phyloP scores from a whole-genome alignment of 179 eudicot species.

The Carnegiea gigantea region DNA sequence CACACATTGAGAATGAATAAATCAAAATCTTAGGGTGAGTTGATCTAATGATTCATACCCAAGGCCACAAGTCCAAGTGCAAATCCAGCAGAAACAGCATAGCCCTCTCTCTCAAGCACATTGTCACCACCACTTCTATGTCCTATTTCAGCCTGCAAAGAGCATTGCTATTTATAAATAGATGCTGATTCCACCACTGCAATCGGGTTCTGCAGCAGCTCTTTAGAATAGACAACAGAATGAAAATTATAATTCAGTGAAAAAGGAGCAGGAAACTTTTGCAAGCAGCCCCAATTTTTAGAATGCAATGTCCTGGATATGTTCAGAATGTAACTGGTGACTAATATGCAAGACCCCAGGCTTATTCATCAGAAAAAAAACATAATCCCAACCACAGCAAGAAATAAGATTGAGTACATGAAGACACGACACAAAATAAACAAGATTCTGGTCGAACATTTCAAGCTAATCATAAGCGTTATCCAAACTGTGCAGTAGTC shows the following conservation, averaged over 20 bases:
- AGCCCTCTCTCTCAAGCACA: constrained; percentile 97
- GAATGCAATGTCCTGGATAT: neutral
- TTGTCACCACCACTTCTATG: constrained; percentile 99
- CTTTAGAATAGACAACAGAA: neutral
- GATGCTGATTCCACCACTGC: neutral
- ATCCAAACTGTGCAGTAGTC: neutral
- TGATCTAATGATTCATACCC: constrained; percentile 47
- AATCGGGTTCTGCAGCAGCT: neutral
- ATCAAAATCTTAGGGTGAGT: neutral
- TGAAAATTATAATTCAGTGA: neutral
- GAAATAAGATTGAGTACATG: neutral
- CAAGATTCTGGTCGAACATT: neutral
- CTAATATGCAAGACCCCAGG: neutral
- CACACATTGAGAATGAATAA: constrained; percentile 24
- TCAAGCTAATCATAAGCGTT: neutral
- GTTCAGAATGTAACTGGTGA: neutral
- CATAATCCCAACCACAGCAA: neutral
- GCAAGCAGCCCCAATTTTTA: neutral
- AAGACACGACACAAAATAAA: neutral
- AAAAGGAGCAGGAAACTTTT: neutral
- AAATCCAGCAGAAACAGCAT: constrained; percentile 98
- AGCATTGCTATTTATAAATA: constrained; percentile 7
- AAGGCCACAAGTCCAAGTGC: constrained; percentile 89
- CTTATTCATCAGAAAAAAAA: too few species aligned
- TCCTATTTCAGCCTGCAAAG: constrained; percentile 82